These are phyloP conservation scores for Tylopilus sp. DNA, from an alignment of 1,284 basidiomycete genomes.

Conservation along the genomic window DNA sequence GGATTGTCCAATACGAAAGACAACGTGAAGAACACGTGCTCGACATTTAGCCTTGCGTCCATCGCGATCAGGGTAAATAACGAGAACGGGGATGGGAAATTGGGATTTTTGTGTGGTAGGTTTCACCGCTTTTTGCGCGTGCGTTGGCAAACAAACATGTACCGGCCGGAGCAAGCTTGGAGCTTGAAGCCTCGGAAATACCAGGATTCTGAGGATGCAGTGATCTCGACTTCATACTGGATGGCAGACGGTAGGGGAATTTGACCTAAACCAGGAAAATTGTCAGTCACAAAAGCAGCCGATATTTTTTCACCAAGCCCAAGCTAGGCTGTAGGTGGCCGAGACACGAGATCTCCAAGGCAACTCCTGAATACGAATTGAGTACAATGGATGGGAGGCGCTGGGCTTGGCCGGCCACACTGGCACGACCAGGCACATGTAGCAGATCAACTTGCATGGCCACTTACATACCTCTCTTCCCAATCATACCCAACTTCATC, in stretches of 20 bases:
- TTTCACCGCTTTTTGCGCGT: background rate
- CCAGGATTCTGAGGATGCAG: no score
- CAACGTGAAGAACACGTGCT: constrained; percentile 9
- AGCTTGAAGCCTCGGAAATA: background rate
- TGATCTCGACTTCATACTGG: no score
- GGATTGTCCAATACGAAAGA: background rate
- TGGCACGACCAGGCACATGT: no score
- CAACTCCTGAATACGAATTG: background rate
- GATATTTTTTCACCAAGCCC: background rate
- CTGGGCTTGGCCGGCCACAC: no score
- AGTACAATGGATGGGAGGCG: background rate
- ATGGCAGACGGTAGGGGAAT: no score
- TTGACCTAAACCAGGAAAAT: no score
- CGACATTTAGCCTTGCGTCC: background rate
- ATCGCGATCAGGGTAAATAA: background rate
- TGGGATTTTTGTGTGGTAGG: background rate
- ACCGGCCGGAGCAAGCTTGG: background rate
- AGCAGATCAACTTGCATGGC: background rate
- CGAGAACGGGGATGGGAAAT: background rate
- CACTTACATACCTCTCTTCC: no score
- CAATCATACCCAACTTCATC: no score
- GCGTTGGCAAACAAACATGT: background rate
- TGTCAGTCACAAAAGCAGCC: background rate
- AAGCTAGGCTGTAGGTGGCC: background rate
- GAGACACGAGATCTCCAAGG: background rate